Base-by-base conservation (phyloP, 2,329 filamentous ascomycete species). In the Phaeosphaeria sp. region DNA sequence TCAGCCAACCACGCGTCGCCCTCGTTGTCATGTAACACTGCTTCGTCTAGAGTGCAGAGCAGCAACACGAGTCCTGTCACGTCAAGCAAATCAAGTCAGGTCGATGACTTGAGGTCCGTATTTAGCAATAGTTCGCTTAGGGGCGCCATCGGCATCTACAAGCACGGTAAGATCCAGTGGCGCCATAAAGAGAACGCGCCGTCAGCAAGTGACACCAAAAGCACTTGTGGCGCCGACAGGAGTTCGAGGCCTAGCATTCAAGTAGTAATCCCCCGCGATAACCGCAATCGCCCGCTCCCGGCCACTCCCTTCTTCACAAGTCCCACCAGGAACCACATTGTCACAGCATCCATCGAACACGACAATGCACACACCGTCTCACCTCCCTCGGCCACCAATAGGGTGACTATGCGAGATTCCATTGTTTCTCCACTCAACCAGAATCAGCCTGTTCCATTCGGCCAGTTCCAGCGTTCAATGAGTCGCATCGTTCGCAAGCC, bases 81-180 rank as follows among this genome's bases (percentile, higher is more conserved):
- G 15, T 53, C 60, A 17, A 63, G 52, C 40, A 55, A 55, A 25
- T 57, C 49, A 54, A 56, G 55, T 49, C 61, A 63, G 30, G 51
- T 55, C 17, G 45, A 46, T 44, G 70, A 62, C 59, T 74, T 64
- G 25, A 71, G 72, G 51, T 71, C 65, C 25, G 63, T 67, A 36
- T 55, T 63, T 13, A 62, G 54, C 50, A 64, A 60, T 49, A 54
- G 65, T 30, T 66, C 69, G 18, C 55, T 70, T n/a, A 68, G 64
- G 33, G 60, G 64, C 39, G 76, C 67, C n/a, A 78, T 82, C 57
- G 80, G 80, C 6, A 69, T 78, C 3, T 83, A 80, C 75, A 78
- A 76, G 50, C 70, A 82, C 63, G 81, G 80, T 5, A 74, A 74
- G 36, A 75, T 78, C 25, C 72, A 79, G 50, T 82, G 80, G 79